These are phyloP conservation scores for Neoboletus magnificus DNA, from an alignment of 768 basidiomycete species.

Conservation along the genomic window DNA sequence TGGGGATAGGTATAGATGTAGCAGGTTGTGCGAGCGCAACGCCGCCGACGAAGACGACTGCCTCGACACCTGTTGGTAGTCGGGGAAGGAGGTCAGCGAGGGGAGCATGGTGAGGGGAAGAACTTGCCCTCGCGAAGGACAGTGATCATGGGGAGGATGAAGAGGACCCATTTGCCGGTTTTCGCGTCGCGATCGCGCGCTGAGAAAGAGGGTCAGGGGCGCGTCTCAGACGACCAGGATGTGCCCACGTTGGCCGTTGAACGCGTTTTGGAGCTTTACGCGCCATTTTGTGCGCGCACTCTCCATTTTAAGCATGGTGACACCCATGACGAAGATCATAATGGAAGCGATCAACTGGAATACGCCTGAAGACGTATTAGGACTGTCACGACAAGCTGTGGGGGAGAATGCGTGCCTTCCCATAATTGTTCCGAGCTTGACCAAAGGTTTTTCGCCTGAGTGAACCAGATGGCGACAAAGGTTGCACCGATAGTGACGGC, in stretches of 20 bases:
- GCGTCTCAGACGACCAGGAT: not conserved
- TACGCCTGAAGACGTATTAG: conserved; percentile 41
- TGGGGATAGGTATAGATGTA: conserved; percentile 83
- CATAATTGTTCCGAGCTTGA: conserved; percentile 80
- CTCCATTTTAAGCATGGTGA: conserved; percentile 95
- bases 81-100: not conserved
- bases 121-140: conserved; percentile 84
- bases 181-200: conserved; percentile 47
- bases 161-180: conserved; percentile 81
- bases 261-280: conserved; percentile 79
- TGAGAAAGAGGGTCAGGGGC: conserved; percentile 1
- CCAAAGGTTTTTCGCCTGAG: conserved; percentile 83
- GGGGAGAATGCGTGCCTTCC: conserved; percentile 61
- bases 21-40: conserved; percentile 84
- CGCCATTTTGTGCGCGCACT: conserved; percentile 93
- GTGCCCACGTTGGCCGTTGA: conserved; percentile 54
- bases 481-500: conserved; percentile 84
- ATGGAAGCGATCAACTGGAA: conserved; percentile 68
- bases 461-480: conserved; percentile 95
- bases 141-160: conserved; percentile 87
- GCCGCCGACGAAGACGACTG: conserved; percentile 90
- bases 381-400: not conserved
- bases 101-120: no score
- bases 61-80: conserved; percentile 63
- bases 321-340: conserved; percentile 91